A percentile compares a stretch with the other conserved stretches of the same genome.
Evolutionary conservation across 2,329 filamentous ascomycete genomes (phyloP).

Genomic region (Eutypella sp.): DNA sequence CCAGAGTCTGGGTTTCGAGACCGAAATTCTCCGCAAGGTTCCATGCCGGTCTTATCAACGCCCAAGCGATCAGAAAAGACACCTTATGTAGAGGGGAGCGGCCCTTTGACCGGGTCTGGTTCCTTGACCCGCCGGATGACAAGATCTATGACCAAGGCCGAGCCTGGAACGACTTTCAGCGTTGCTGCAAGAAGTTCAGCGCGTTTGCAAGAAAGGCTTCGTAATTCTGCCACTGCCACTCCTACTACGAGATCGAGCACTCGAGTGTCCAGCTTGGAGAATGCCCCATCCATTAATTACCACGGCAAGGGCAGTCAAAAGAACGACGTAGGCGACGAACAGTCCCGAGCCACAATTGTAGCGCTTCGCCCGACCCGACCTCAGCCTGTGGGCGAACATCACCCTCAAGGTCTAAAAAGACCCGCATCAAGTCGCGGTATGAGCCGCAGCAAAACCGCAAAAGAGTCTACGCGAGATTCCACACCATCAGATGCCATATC

Average conservation of each 20-base stretch:
- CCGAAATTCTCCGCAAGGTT: not conserved
- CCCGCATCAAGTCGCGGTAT: no score
- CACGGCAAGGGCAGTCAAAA: constrained; percentile 4
- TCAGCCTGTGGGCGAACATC: no score
- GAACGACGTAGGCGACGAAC: not conserved
- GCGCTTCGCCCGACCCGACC: no score
- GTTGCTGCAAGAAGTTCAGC: constrained; percentile 3
- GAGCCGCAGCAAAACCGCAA: constrained; percentile 1
- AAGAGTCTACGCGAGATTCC: not conserved
- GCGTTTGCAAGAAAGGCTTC: constrained; percentile 10
- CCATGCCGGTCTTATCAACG: not conserved
- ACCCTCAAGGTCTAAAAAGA: no score
- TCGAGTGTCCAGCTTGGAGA: no score
- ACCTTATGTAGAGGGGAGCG: not conserved
- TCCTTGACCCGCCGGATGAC: constrained; percentile 9
- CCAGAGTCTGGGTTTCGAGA: not conserved
- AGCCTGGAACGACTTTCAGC: constrained; percentile 1
- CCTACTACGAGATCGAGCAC: no score
- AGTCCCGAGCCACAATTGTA: no score
- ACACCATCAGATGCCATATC: not conserved
- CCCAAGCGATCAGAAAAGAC: not conserved
- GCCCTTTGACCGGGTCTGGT: constrained; percentile 1
- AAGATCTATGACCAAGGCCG: constrained; percentile 9
- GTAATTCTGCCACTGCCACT: constrained; percentile 3
- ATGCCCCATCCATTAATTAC: constrained; percentile 12